A percentile compares a stretch with the other conserved stretches of the same genome.
Evolutionary conservation across 2,329 filamentous ascomycete genomes (phyloP).

Genomic region (Colletotrichum horii): DNA sequence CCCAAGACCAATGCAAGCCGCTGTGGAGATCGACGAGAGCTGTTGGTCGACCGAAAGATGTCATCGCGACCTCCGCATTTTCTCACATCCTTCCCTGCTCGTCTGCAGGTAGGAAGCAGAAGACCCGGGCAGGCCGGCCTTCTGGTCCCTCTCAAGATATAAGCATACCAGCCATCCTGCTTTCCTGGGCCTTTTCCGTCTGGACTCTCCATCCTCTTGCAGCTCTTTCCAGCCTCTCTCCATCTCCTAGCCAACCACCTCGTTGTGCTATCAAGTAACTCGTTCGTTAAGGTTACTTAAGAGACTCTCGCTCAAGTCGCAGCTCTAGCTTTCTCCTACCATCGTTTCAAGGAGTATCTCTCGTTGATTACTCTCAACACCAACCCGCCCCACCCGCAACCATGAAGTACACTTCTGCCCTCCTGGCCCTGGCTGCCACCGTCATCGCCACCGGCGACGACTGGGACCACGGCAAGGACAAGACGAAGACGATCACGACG

Average conservation of each 20-base stretch:
- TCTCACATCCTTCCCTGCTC: background rate
- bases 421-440: conserved; percentile 16
- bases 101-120: background rate
- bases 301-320: conserved; percentile 18
- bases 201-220: background rate
- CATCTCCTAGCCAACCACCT: conserved; percentile 17
- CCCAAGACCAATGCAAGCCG: conserved; percentile 18
- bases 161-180: conserved; percentile 20
- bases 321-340: background rate
- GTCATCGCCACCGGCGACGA: conserved; percentile 12
- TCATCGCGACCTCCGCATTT: conserved; percentile 15
- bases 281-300: conserved; percentile 26
- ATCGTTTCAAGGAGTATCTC: conserved; percentile 3
- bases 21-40: conserved; percentile 11
- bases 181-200: background rate
- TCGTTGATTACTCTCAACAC: conserved; percentile 1
- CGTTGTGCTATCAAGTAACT: conserved; percentile 16
- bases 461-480: conserved; percentile 13
- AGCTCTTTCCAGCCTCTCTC: conserved; percentile 15
- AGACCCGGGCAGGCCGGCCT: background rate
- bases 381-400: background rate
- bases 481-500: conserved; percentile 12
- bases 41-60: conserved; percentile 13
- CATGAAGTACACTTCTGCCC: conserved; percentile 18
- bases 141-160: conserved; percentile 8